Conservation (phyloP, 1,139 yeast species). For the Hanseniaspora gamundiae region DNA sequence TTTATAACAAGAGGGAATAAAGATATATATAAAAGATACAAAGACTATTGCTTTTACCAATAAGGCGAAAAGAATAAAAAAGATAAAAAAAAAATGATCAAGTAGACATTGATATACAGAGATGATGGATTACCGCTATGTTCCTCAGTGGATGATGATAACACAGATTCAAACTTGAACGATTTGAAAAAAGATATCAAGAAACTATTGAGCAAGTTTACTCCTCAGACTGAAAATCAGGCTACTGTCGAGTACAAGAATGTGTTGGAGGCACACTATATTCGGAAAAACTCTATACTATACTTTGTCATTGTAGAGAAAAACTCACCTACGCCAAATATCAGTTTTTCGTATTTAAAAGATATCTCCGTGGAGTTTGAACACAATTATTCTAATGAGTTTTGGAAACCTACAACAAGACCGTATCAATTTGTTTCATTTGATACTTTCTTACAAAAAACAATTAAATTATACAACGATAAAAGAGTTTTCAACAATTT, state of each 20-base stretch:
- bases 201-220: conserved; percentile 61
- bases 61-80: no score
- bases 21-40: neutral
- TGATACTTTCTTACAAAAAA: conserved; percentile 72
- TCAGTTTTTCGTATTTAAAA: conserved; percentile 75
- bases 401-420: conserved; percentile 48
- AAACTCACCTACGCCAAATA: conserved; percentile 64
- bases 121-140: conserved; percentile 76
- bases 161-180: conserved; percentile 38
- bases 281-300: conserved; percentile 50
- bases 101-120: conserved; percentile 60
- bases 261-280: conserved; percentile 61
- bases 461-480: conserved; percentile 81
- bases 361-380: conserved; percentile 77
- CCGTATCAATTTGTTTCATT: conserved; percentile 88
- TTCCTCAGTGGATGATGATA: conserved; percentile 79
- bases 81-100: conserved; percentile 37
- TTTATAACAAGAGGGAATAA: no score
- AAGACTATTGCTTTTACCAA: neutral
- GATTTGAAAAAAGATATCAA: conserved; percentile 84
- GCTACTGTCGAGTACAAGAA: conserved; percentile 77
- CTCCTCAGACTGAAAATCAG: conserved; percentile 69
- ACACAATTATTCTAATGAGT: conserved; percentile 67
- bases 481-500: conserved; percentile 82
- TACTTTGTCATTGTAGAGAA: conserved; percentile 68